Evolutionary conservation across 768 basidiomycete genomes (phyloP), one percentile per base, ranked within the genome.

Genomic region (Tulasnella sp.): DNA sequence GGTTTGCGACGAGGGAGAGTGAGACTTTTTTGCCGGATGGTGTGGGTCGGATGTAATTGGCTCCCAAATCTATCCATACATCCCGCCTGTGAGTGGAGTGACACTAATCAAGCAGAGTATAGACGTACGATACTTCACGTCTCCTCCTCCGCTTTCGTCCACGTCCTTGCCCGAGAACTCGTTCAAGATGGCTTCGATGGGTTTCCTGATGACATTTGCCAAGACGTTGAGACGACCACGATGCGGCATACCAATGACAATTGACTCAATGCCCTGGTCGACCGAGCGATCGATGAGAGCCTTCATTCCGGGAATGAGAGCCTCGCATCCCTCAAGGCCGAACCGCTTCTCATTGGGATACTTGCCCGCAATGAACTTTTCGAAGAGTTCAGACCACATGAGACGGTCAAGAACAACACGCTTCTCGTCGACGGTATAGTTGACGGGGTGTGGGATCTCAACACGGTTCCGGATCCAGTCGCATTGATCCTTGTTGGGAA

Each of bases 271-370:
- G 52, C 96, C 96, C 63, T 87, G 78, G 65, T 99, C 96, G 64
- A 99, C 96, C 19, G 93, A 96, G 63, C 92, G 86, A 71, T 99
- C 96, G 63, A 99, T 96, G 68, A 99, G 83, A 1, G 94, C 96
- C 75, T 99, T 99, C 96, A 99, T 99, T 54, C 96, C 96, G 27
- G 96, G 96, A 66, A 98, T 87, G 65, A 99, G 84, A 27, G 91
- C 81, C 73, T 99, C 96, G 72, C 92, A 96, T 57, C 96, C 96
- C 72, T 99, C 96, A 44, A 99, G 80, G 71, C 96, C 96, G 72
- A 99, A 99, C 49, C 96, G 87, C 74, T 99, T 99, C 77, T 99
- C 96, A 74, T 97, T 99, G 65, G 96, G 96, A 74, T 90, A 96
- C 72, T 98, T 99, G 78, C 83, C 88, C 21, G 92, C 87, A 63